Evolutionary conservation across 2,329 filamentous ascomycete genomes (phyloP).

Genomic region (Lizonia empirigonia): DNA sequence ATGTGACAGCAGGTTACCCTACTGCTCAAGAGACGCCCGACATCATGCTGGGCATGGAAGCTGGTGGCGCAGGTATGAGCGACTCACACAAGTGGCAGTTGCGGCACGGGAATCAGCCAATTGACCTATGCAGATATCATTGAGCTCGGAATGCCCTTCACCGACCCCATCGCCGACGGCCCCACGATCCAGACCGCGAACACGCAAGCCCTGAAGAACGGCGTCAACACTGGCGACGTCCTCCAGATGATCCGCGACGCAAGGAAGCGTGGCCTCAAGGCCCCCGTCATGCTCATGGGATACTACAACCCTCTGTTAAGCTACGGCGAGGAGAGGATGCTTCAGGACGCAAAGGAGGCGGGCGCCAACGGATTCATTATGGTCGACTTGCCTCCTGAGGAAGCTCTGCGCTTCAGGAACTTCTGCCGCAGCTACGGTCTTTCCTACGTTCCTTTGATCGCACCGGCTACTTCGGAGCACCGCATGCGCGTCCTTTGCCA

Average conservation of each 20-base stretch:
- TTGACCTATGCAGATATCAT: conserved; percentile 72
- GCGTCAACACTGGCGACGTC: conserved; percentile 79
- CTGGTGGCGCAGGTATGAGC: conserved; percentile 79
- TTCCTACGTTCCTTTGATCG: conserved; percentile 96
- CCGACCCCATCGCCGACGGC: conserved; percentile 96
- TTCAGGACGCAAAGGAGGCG: conserved; percentile 80
- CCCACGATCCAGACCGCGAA: conserved; percentile 97
- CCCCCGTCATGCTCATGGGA: conserved; percentile 92
- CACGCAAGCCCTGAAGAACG: conserved; percentile 84
- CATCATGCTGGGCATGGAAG: conserved; percentile 87
- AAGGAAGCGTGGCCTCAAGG: conserved; percentile 74
- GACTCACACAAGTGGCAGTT: conserved; percentile 3
- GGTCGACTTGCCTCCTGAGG: conserved; percentile 93
- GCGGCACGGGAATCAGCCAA: conserved; percentile 3
- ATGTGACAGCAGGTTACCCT: conserved; percentile 94
- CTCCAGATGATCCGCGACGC: conserved; percentile 85
- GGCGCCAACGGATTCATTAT: conserved; percentile 97
- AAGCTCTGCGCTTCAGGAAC: conserved; percentile 89
- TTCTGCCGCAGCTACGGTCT: conserved; percentile 80
- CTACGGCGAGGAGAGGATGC: conserved; percentile 89
- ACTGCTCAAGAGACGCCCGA: conserved; percentile 80
- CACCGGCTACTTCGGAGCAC: conserved; percentile 86
- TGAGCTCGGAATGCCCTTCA: conserved; percentile 95
- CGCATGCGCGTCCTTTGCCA: conserved; percentile 96
- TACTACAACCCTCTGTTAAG: conserved; percentile 97